A percentile compares a stretch with the other conserved stretches of the same genome.
These are phyloP conservation scores for Hemileia vastatrix DNA, from an alignment of 1,284 basidiomycete species.

Conservation along the genomic window DNA sequence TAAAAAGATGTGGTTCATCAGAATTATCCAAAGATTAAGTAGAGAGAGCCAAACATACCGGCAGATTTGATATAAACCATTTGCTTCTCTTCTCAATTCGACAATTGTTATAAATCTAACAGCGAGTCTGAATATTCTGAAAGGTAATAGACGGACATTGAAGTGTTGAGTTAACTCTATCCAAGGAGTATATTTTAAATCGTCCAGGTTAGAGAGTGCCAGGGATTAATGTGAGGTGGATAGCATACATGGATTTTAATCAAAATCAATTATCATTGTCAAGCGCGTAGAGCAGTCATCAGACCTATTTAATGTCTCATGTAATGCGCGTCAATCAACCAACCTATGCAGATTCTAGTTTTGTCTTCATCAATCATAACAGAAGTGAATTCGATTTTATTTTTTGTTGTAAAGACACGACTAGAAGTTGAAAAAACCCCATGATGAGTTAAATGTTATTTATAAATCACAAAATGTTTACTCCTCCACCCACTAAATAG, in stretches of 20 bases:
- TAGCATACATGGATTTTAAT: background rate
- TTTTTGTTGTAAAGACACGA: slow-evolving; percentile 8
- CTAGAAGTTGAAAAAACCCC: background rate
- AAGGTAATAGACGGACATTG: background rate
- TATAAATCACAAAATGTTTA: background rate
- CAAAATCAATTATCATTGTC: background rate
- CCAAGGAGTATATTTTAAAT: too few species aligned
- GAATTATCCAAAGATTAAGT: background rate
- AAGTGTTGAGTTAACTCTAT: background rate
- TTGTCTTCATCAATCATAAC: slow-evolving; percentile 17
- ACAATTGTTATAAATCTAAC: slow-evolving; percentile 3
- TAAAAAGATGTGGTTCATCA: background rate
- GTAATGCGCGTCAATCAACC: too few species aligned
- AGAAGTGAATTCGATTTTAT: slow-evolving; percentile 15
- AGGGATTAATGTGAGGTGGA: too few species aligned
- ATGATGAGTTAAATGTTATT: background rate
- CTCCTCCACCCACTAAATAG: background rate
- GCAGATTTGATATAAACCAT: slow-evolving; percentile 15
- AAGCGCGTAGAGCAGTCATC: background rate
- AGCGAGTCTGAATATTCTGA: background rate
- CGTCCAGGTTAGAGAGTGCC: too few species aligned
- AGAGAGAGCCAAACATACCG: background rate
- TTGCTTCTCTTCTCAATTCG: slow-evolving; percentile 3
- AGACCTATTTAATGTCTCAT: background rate
- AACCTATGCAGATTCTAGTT: slow-evolving; percentile 3